These are phyloP conservation scores for Aspergillus cavernicola DNA, from an alignment of 495 filamentous ascomycete genomes.

Conservation along the genomic window DNA sequence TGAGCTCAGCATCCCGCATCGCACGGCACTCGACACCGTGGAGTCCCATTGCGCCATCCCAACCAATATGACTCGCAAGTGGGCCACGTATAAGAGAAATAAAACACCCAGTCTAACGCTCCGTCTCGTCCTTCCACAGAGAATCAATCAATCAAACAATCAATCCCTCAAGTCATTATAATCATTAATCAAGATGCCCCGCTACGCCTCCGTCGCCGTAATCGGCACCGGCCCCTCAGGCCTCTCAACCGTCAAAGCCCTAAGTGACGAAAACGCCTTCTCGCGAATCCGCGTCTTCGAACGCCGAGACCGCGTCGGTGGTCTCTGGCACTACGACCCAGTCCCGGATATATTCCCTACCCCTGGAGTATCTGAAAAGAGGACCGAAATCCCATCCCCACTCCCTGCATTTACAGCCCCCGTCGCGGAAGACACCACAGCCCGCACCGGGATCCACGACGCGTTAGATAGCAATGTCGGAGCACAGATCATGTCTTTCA, in stretches of 20 bases:
- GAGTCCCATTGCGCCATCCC: conserved; percentile 3
- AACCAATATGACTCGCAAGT: not conserved
- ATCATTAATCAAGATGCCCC: conserved; percentile 20
- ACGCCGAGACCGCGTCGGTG: conserved; percentile 45
- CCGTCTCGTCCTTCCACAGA: too few species aligned
- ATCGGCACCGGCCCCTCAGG: conserved; percentile 53
- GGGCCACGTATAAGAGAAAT: not conserved
- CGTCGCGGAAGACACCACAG: conserved; percentile 19
- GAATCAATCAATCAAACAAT: too few species aligned
- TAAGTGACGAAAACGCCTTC: conserved; percentile 48
- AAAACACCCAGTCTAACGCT: not conserved
- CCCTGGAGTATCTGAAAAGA: not conserved
- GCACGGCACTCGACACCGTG: not conserved
- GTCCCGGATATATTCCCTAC: conserved; percentile 18
- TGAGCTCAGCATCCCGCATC: not conserved
- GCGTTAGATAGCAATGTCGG: conserved; percentile 31
- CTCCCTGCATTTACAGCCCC: conserved; percentile 18
- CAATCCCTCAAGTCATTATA: too few species aligned
- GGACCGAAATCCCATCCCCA: conserved; percentile 8
- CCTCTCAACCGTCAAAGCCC: conserved; percentile 49
- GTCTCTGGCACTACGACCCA: conserved; percentile 41
- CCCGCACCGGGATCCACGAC: conserved; percentile 26
- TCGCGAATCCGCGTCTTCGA: conserved; percentile 51
- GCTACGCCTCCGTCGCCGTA: conserved; percentile 38
- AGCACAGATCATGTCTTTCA: conserved; percentile 25